Percentiles rank a stretch among this genome's conserved stretches.
Conservation (phyloP, 2,329 filamentous ascomycete species). For the Sporothrix curviconia region DNA sequence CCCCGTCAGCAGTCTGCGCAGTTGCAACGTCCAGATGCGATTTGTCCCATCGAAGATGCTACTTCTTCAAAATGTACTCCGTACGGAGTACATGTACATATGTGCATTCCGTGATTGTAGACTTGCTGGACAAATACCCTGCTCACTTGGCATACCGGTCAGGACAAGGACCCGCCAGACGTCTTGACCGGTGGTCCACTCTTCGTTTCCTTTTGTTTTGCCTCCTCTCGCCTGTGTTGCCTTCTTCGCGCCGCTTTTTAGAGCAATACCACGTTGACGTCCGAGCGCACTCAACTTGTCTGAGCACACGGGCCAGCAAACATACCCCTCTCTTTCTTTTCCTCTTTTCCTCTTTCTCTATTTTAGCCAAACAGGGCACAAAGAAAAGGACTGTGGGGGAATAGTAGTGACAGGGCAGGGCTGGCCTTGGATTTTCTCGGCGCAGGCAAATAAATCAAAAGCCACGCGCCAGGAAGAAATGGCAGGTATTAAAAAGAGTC, state of each 20-base stretch:
- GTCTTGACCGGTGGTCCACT: not conserved
- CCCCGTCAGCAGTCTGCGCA: no score
- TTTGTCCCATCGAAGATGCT: no score
- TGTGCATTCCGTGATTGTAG: no score
- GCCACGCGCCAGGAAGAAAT: no score
- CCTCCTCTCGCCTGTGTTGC: not conserved
- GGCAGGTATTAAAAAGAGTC: not conserved
- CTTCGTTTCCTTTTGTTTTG: not conserved
- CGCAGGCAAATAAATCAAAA: not conserved
- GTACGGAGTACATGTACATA: no score
- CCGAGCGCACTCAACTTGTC: not conserved
- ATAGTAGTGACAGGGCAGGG: not conserved
- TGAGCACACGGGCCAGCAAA: not conserved
- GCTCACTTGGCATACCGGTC: not conserved
- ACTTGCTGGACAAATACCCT: no score
- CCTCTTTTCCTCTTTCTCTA: no score
- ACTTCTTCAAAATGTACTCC: no score
- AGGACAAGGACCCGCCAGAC: not conserved
- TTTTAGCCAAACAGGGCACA: not conserved
- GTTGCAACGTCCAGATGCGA: no score
- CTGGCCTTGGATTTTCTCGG: not conserved
- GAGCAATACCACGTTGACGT: not conserved
- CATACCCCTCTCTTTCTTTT: not conserved
- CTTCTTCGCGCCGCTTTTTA: no score
- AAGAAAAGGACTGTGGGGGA: not conserved